These are phyloP conservation scores for Colletotrichum orbiculare DNA, from an alignment of 2,329 filamentous ascomycete species.

Conservation along the genomic window DNA sequence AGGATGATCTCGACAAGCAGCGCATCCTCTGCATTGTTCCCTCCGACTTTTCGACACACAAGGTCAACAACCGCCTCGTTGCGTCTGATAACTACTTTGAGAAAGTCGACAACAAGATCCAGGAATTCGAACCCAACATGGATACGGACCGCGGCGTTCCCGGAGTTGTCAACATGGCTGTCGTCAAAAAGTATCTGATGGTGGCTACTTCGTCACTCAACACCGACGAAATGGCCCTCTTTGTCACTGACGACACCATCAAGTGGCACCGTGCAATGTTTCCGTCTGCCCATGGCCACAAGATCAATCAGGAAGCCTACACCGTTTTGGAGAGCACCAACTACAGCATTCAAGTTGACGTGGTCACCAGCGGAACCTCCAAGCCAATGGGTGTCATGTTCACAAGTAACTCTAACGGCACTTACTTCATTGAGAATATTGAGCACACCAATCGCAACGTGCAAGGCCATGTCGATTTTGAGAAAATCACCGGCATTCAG, in stretches of 20 bases:
- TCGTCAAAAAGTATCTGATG: slow-evolving; percentile 88
- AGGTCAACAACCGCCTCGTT: slow-evolving; percentile 80
- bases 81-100: slow-evolving; percentile 88
- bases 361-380: slow-evolving; percentile 75
- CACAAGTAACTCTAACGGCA: slow-evolving; percentile 97
- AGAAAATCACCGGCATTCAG: slow-evolving; percentile 91
- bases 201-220: slow-evolving; percentile 82
- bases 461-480: slow-evolving; percentile 87
- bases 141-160: slow-evolving; percentile 78
- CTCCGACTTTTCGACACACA: slow-evolving; percentile 76
- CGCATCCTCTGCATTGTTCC: slow-evolving; percentile 84
- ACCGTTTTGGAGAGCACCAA: slow-evolving; percentile 96
- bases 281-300: slow-evolving; percentile 76
- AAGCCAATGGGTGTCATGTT: slow-evolving; percentile 88
- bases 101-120: slow-evolving; percentile 55
- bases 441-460: slow-evolving; percentile 90
- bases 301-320: slow-evolving; percentile 84
- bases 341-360: slow-evolving; percentile 97
- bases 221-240: slow-evolving; percentile 92
- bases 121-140: slow-evolving; percentile 81
- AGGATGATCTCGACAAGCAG: slow-evolving; percentile 72
- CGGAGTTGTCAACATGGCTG: slow-evolving; percentile 83
- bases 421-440: slow-evolving; percentile 91
- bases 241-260: slow-evolving; percentile 84
- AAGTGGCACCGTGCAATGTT: slow-evolving; percentile 95